Evolutionary conservation across 768 basidiomycete genomes (phyloP), one percentile per base, ranked within the genome.

Genomic region (Kwoniella heveanensis): DNA sequence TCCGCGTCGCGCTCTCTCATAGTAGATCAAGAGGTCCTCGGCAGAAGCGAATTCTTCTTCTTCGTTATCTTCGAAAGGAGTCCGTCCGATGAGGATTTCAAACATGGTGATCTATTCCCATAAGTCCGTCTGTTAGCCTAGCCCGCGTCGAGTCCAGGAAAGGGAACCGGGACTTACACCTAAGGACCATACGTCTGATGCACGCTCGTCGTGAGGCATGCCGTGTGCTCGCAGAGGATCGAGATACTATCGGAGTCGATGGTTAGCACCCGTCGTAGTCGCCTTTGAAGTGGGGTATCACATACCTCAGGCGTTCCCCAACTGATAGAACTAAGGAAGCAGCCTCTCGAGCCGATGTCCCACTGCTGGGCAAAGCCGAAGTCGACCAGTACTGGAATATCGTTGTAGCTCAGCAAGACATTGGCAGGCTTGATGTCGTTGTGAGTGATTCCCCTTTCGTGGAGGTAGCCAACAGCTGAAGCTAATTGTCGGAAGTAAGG

Each of bases 361-460:
- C 93, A 93, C 68, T 86, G 86, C 73, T 95, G 90, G 1, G 95
- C 92, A 71, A 98, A 99, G 1, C 96, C 95, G 73, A 96, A 99
- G 80, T 98, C 96, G 37, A 96, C 89, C 2, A 98, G 85, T 2
- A 96, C 89, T 0, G 80, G 82, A 1, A 74, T 54, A 71, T 88
- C 88, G 67, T 87, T 84, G 58, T 82, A 80, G 0, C 90, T 90
- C 50, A 99, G 83, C 1, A 99, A 85, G 69, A 99, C 92, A 74
- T 99, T 99, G 17, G 92, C 91, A 0, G 92, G 92, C 72, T 91
- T 94, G 67, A 79, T 77, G 52, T 79, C 78, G 64, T 78, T 78
- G 57, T 79, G 78, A 2, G 78, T 77, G 60, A 80, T 76, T 4
- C 72, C 70, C 54, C 77, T 63, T 25, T 78, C 77, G 64, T 80